Evolutionary conservation across 176 grass and related monocot genomes (phyloP).

Genomic region (Luzula sylvatica): DNA sequence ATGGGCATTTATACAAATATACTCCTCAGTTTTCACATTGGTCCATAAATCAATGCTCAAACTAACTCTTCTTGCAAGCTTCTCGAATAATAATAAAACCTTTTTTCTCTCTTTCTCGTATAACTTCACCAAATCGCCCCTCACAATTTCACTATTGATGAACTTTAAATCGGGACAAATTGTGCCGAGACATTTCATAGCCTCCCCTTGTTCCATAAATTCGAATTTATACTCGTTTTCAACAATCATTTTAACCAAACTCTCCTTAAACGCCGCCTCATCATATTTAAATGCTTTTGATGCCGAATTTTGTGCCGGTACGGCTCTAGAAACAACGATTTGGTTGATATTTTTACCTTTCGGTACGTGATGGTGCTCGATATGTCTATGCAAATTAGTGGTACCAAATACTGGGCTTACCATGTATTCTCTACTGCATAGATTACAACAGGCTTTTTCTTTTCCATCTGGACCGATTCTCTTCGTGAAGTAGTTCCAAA

Average conservation of each 20-base stretch:
- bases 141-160: slow-evolving; percentile 14
- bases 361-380: slow-evolving; percentile 19
- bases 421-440: slow-evolving; percentile 20
- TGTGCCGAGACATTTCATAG: slow-evolving; percentile 8
- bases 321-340: slow-evolving; percentile 8
- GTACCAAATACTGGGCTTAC: slow-evolving; percentile 24
- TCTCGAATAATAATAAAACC: slow-evolving; percentile 16
- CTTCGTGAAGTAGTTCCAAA: slow-evolving; percentile 19
- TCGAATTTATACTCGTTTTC: slow-evolving; percentile 15
- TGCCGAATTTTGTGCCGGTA: slow-evolving; percentile 3
- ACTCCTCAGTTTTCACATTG: slow-evolving; percentile 26
- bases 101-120: slow-evolving; percentile 22
- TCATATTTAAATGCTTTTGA: slow-evolving; percentile 20
- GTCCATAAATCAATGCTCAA: slow-evolving; percentile 24
- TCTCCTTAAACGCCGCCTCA: slow-evolving; percentile 18
- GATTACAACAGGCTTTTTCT: slow-evolving; percentile 22
- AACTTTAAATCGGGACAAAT: slow-evolving; percentile 22
- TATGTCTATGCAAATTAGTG: slow-evolving; percentile 17
- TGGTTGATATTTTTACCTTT: slow-evolving; percentile 14
- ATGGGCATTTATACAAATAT: slow-evolving; percentile 20
- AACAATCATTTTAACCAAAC: slow-evolving; percentile 7
- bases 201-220: slow-evolving; percentile 15
- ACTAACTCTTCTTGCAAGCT: slow-evolving; percentile 15
- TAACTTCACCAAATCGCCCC: slow-evolving; percentile 11
- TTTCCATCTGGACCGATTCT: slow-evolving; percentile 17